Evolutionary conservation across 2,329 filamentous ascomycete species (phyloP).

Genomic region (Cordyceps tenuipes): DNA sequence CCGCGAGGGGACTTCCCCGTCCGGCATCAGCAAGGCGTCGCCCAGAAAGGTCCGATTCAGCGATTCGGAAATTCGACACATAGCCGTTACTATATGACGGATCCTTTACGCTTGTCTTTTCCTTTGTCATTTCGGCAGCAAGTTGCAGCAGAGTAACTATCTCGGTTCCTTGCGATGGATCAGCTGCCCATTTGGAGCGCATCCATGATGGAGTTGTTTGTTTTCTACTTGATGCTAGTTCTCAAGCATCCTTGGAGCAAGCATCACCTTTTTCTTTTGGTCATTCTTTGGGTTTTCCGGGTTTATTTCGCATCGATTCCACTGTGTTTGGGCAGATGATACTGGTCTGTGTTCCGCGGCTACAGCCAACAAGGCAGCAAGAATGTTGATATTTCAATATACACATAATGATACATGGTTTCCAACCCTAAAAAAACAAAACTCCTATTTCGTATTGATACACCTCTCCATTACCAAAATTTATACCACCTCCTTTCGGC

Average conservation of each 20-base stretch:
- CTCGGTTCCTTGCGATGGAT: background rate
- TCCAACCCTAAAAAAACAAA: background rate
- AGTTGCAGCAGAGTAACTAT: background rate
- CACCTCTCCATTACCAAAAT: conserved; percentile 37
- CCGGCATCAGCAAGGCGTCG: conserved; percentile 21
- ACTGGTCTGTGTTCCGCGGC: background rate
- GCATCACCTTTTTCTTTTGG: background rate
- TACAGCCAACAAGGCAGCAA: background rate
- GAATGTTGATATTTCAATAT: conserved; percentile 7
- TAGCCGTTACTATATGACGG: conserved; percentile 24
- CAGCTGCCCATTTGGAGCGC: background rate
- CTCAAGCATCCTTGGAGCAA: background rate
- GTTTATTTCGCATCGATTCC: background rate
- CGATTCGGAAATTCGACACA: conserved; percentile 28
- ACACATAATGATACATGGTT: conserved; percentile 6
- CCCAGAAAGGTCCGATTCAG: conserved; percentile 32
- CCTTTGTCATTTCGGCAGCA: background rate
- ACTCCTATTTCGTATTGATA: background rate
- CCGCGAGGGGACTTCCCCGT: conserved; percentile 23
- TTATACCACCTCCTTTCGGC: conserved; percentile 44
- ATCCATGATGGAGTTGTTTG: background rate
- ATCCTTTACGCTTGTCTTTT: background rate
- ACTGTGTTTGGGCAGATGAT: background rate
- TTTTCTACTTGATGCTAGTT: background rate
- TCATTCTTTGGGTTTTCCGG: background rate